These are phyloP conservation scores for Puccinia polysora DNA, from an alignment of 1,284 basidiomycete species.

Conservation along the genomic window DNA sequence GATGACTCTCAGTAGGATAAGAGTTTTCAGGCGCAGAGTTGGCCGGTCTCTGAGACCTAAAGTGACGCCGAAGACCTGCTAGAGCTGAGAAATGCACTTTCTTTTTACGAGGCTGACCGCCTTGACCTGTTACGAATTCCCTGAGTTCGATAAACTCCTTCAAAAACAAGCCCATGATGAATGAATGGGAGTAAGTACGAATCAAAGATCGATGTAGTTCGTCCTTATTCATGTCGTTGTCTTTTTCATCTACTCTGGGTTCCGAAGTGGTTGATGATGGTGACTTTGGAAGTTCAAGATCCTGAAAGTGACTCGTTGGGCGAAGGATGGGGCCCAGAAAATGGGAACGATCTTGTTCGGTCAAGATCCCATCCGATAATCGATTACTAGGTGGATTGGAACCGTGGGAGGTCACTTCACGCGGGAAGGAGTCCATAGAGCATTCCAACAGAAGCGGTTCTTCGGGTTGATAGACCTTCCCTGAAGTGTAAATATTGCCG, in stretches of 20 bases:
- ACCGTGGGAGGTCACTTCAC: not conserved
- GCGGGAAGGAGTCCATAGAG: no score
- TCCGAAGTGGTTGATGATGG: not conserved
- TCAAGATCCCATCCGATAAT: no score
- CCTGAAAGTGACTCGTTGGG: no score
- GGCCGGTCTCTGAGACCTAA: not conserved
- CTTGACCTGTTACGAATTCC: not conserved
- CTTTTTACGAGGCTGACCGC: constrained; percentile 38
- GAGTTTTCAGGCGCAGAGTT: not conserved
- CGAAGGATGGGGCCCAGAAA: no score
- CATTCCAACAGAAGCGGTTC: constrained; percentile 27
- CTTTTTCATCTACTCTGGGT: not conserved
- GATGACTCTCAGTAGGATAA: not conserved
- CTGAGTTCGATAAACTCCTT: constrained; percentile 11
- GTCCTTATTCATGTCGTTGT: constrained; percentile 5
- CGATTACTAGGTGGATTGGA: no score
- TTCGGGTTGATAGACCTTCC: constrained; percentile 18
- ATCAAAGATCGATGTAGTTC: constrained; percentile 7
- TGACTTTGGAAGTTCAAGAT: no score
- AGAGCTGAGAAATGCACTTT: constrained; percentile 52
- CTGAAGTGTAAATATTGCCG: constrained; percentile 10
- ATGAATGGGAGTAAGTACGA: constrained; percentile 10
- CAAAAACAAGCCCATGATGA: constrained; percentile 8
- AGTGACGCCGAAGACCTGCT: constrained; percentile 45
- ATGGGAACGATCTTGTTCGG: no score